Conservation (phyloP, 345 rosid genomes). For the Dovyalis caffra region DNA sequence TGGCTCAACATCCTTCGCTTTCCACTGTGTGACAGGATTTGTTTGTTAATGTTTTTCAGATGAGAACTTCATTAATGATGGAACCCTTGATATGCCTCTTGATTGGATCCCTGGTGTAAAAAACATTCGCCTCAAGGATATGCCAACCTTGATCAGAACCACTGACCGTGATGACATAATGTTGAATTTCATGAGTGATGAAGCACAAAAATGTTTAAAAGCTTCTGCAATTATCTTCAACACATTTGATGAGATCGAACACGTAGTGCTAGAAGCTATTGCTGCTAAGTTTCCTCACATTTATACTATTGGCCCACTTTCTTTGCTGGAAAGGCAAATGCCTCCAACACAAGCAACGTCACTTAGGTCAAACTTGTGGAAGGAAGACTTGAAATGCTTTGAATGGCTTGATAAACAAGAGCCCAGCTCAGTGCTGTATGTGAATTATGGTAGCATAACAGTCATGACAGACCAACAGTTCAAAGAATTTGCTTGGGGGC, state of each 20-base stretch:
- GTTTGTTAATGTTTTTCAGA: slow-evolving; percentile 18
- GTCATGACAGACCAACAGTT: slow-evolving; percentile 25
- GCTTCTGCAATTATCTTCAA: slow-evolving; percentile 9
- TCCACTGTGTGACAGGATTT: neutral
- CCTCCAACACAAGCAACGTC: slow-evolving; percentile 20
- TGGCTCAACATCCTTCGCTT: neutral
- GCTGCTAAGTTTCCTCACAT: slow-evolving; percentile 10
- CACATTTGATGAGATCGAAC: slow-evolving; percentile 5
- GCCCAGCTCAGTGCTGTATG: slow-evolving; percentile 26
- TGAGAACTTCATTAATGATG: slow-evolving; percentile 24
- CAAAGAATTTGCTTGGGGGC: slow-evolving; percentile 41
- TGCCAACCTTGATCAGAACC: slow-evolving; percentile 36
- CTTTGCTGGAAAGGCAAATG: slow-evolving; percentile 19
- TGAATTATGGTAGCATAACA: slow-evolving; percentile 34
- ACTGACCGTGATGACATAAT: slow-evolving; percentile 29
- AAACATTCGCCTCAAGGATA: slow-evolving; percentile 35
- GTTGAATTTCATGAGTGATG: slow-evolving; percentile 18
- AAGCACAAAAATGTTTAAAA: slow-evolving; percentile 17
- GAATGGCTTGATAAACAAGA: slow-evolving; percentile 29
- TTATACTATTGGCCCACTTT: slow-evolving; percentile 36
- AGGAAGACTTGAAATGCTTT: slow-evolving; percentile 25
- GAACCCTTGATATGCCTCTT: slow-evolving; percentile 20
- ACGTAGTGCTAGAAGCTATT: neutral
- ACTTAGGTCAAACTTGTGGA: slow-evolving; percentile 28
- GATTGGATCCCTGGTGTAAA: slow-evolving; percentile 47